Evolutionary conservation across 2,329 filamentous ascomycete species (phyloP), one percentile per base, ranked within the genome.

Genomic region (Hirsutella rhossiliensis): DNA sequence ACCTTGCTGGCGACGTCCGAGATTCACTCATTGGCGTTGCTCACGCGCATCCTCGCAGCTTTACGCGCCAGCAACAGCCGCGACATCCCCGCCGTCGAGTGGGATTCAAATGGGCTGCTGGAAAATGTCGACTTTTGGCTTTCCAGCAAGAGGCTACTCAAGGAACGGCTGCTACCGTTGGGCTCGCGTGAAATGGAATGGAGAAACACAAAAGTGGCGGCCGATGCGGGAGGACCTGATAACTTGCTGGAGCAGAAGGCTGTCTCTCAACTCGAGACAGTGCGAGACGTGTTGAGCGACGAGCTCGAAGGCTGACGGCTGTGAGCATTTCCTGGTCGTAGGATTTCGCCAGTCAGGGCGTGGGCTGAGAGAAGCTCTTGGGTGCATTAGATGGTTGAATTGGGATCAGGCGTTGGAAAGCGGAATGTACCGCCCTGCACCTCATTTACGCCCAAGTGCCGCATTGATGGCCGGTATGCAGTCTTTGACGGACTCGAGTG

Each of bases 71-170:
- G 69, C 43, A 86, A 84, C 41, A 73, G 74, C n/a, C 77, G 82
- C 19, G 81, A 87, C 20, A 80, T 96, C 2, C 76, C 82, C 13
- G 69, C 76, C 9, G 71, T 96, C 7, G 72, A 78, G 43, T 94
- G 87, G 81, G 87, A 96, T 56, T 72, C 76, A 12, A 71, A 73
- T 1, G 71, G 72, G 2, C 74, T 94, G 40, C 74, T 83, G 50
- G 89, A 94, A 58, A 87, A 92, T 54, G 77, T 94, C 5, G 87
- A 94, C 52, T 85, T 84, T 51, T 87, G 87, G 73, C 66, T 96
- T 31, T 73, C 78, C 27, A 80, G 80, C 43, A 74, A 80, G 46
- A 78, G 78, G 51, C 67, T 82, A 44, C 66, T 96, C 45, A 74
- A 82, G 43, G 81, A 87, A 50, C 73, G 84, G 27, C 75, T 95